A percentile compares a stretch with the other conserved stretches of the same genome.
These are phyloP conservation scores for Trichoderma orchidacearum DNA, from an alignment of 495 filamentous ascomycete species.

Conservation along the genomic window DNA sequence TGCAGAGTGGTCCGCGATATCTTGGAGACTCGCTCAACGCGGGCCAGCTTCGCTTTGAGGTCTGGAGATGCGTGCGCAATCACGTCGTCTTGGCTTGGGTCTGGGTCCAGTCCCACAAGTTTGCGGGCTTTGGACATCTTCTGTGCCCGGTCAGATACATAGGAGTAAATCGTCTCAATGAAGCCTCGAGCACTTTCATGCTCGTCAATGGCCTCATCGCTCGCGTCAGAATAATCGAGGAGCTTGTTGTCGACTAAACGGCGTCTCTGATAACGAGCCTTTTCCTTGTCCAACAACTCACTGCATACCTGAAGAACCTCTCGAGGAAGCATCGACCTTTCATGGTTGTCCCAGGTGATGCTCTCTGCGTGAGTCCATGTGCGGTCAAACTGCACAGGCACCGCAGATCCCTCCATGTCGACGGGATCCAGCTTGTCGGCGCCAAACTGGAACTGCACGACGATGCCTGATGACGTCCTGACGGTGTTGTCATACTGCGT, in stretches of 20 bases:
- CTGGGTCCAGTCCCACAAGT: constrained; percentile 22
- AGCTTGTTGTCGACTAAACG: constrained; percentile 29
- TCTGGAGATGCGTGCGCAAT: background rate
- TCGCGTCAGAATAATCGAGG: constrained; percentile 51
- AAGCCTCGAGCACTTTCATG: constrained; percentile 75
- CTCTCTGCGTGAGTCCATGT: constrained; percentile 79
- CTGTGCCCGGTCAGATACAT: constrained; percentile 37
- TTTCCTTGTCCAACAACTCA: constrained; percentile 48
- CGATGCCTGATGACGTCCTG: constrained; percentile 65
- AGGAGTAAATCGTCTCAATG: constrained; percentile 59
- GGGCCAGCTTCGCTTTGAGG: constrained; percentile 3
- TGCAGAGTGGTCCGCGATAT: constrained; percentile 59
- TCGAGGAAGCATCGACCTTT: constrained; percentile 52
- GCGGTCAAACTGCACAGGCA: constrained; percentile 84
- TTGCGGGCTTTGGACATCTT: constrained; percentile 36
- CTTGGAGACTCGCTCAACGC: constrained; percentile 62
- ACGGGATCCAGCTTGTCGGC: constrained; percentile 91
- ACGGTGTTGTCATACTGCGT: constrained; percentile 90
- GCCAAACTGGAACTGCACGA: constrained; percentile 95
- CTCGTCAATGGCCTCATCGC: constrained; percentile 61
- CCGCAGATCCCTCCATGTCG: constrained; percentile 92
- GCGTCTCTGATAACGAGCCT: constrained; percentile 48
- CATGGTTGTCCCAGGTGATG: constrained; percentile 65
- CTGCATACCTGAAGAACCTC: constrained; percentile 57
- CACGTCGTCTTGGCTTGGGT: constrained; percentile 4